Evolutionary conservation across 1,284 basidiomycete species (phyloP).

Genomic region (Omphalotus olearius): DNA sequence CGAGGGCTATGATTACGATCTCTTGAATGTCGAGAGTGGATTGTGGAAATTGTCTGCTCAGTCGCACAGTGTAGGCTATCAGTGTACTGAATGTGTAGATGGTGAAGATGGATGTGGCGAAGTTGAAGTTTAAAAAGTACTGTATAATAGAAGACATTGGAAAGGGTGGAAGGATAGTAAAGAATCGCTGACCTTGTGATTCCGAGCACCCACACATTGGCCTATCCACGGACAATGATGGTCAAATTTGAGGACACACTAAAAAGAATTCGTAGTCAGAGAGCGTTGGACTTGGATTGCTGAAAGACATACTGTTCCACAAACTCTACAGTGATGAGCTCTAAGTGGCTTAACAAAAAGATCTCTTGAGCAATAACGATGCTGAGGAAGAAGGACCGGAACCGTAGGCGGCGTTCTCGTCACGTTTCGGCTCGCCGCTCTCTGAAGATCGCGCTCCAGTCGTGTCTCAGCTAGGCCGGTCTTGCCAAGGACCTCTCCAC

Average conservation of each 20-base stretch:
- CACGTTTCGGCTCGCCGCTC: neutral
- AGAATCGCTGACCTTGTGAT: constrained; percentile 54
- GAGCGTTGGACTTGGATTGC: neutral
- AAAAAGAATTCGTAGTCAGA: constrained; percentile 7
- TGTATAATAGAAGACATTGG: constrained; percentile 21
- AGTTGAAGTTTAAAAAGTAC: constrained; percentile 72
- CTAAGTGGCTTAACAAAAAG: constrained; percentile 63
- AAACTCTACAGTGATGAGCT: constrained; percentile 73
- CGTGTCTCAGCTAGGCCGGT: neutral
- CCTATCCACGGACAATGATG: constrained; percentile 84
- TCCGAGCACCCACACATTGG: constrained; percentile 78
- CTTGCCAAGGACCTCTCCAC: neutral
- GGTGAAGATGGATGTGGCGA: constrained; percentile 54
- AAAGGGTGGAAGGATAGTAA: neutral
- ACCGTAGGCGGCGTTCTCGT: constrained; percentile 38
- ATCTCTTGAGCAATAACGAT: constrained; percentile 57
- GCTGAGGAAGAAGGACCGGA: constrained; percentile 49
- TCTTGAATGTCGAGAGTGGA: constrained; percentile 38
- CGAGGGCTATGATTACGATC: constrained; percentile 59
- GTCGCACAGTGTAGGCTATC: constrained; percentile 41
- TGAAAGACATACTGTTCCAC: constrained; percentile 53
- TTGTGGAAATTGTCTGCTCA: constrained; percentile 21
- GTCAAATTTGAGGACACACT: constrained; percentile 73
- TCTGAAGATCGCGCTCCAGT: neutral
- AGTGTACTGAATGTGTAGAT: constrained; percentile 58